phyloP scores from a whole-genome alignment of 1,284 basidiomycete species.

The Pseudozyma thailandica region DNA sequence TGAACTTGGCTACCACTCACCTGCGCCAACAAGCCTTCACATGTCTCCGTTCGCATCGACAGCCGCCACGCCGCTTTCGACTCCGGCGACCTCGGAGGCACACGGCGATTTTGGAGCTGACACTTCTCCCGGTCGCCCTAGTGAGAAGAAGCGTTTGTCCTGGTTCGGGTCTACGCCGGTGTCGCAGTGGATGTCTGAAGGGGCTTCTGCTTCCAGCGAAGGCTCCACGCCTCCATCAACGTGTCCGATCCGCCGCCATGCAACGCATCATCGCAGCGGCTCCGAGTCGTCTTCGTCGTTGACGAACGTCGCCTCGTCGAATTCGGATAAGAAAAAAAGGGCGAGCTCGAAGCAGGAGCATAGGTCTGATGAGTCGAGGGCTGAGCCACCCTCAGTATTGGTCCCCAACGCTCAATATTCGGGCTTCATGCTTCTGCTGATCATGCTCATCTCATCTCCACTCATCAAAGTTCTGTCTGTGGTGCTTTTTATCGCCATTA shows the following conservation, averaged over 20 bases:
- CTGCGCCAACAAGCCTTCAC: conserved; percentile 8
- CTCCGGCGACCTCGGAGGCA: conserved; percentile 15
- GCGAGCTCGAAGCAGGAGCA: neutral
- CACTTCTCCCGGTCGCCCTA: neutral
- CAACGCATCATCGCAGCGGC: neutral
- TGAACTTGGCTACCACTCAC: conserved; percentile 2
- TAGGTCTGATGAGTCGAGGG: too few relatives aligned
- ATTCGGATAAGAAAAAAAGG: neutral
- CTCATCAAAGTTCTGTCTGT: conserved; percentile 50
- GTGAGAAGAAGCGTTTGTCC: conserved; percentile 23
- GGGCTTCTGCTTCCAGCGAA: neutral
- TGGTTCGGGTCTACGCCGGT: conserved; percentile 28
- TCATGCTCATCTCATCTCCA: conserved; percentile 42
- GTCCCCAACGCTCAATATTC: conserved; percentile 37
- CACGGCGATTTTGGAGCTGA: conserved; percentile 8
- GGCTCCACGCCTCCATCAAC: conserved; percentile 9
- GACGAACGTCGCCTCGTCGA: neutral
- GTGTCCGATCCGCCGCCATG: conserved; percentile 1
- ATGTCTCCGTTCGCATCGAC: conserved; percentile 21
- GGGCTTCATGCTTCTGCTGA: conserved; percentile 38
- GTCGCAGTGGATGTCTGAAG: conserved; percentile 13
- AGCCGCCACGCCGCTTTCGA: conserved; percentile 13
- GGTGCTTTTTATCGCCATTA: conserved; percentile 22
- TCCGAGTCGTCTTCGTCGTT: conserved; percentile 21
- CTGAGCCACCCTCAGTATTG: too few relatives aligned